Base-by-base conservation (phyloP, 169 alveolate species). In the Cryptosporidium muris region DNA sequence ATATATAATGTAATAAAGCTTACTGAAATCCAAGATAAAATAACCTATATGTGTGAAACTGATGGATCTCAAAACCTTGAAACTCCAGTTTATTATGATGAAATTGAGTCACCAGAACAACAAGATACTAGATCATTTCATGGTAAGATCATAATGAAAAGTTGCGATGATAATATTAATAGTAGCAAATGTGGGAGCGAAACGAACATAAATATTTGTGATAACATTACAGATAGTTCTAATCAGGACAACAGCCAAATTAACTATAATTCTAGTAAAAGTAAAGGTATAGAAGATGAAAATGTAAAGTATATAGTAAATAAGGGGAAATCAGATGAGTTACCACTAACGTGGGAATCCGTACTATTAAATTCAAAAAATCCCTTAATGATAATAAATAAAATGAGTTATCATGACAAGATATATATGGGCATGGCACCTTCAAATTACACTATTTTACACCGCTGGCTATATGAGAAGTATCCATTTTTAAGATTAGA, bases 341-440 rank as follows among this genome's bases (percentile, higher is more conserved):
- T 74, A 42, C 85, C 85, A 2, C 25, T 74, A 58, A 74, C 85
- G 16, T 74, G 85, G 85, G 85, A 74, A 60, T 74, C 85, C 42
- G 85, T 74, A 34, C 60, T 74, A 43, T 58, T 74, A 25, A 60
- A 58, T 47, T 74, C 85, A 43, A 14, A 62, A 11, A 68, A 74
- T 40, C 85, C 85, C 16, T 11, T 74, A 43, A n/a, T 60, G 60
- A 58, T 74, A 2, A 74, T 74, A 4, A 74, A 74, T 58, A 66
- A 74, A 16, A 6, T 74, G n/a, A 54, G 40, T 7, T 60, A 74
- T 58, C 74, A 58, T 42, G 85, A 74, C 25, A 74, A 63, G 63
- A 43, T 74, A 56, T 74, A 58, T 74, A 74, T 74, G 85, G 85
- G 85, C 11, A 74, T 74, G 85, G 54, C 85, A 36, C 85, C 85